phyloP scores from a whole-genome alignment of 345 rosid genomes.

The Syzygium aromaticum region DNA sequence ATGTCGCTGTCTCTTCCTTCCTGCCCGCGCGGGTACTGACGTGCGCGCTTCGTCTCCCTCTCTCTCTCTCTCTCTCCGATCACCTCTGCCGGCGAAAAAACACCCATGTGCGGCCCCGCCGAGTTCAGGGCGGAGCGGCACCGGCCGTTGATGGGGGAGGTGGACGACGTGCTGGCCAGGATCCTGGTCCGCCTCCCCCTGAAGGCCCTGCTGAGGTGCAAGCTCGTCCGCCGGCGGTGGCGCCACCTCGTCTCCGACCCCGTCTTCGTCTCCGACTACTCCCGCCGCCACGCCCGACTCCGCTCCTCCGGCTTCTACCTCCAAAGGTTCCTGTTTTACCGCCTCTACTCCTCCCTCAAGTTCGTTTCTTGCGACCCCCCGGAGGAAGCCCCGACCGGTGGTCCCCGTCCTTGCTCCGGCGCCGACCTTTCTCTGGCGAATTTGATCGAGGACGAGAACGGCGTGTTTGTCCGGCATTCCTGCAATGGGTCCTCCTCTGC shows the following conservation, averaged over 20 bases:
- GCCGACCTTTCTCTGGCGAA: not conserved
- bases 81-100: not conserved
- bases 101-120: not conserved
- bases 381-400: not conserved
- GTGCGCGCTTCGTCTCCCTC: not conserved
- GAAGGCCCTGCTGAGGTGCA: constrained; percentile 11
- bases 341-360: not conserved
- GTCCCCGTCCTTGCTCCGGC: not conserved
- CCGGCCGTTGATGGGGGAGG: not conserved
- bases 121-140: not conserved
- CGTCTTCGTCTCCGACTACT: constrained; percentile 1
- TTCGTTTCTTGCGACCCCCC: not conserved
- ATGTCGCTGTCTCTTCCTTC: not conserved
- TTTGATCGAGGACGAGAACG: constrained; percentile 11
- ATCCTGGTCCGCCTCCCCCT: constrained; percentile 6
- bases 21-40: not conserved
- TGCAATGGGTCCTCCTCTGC: constrained; percentile 22
- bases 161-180: not conserved
- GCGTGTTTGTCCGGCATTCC: constrained; percentile 10
- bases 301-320: constrained; percentile 14
- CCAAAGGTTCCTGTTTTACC: constrained; percentile 5
- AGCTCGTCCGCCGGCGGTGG: constrained; percentile 20
- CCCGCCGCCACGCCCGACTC: constrained; percentile 1
- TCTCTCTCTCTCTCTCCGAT: not conserved
- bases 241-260: constrained; percentile 11